phyloP scores from a whole-genome alignment of 331 rosid species.

The Erythrophleum ivorense region DNA sequence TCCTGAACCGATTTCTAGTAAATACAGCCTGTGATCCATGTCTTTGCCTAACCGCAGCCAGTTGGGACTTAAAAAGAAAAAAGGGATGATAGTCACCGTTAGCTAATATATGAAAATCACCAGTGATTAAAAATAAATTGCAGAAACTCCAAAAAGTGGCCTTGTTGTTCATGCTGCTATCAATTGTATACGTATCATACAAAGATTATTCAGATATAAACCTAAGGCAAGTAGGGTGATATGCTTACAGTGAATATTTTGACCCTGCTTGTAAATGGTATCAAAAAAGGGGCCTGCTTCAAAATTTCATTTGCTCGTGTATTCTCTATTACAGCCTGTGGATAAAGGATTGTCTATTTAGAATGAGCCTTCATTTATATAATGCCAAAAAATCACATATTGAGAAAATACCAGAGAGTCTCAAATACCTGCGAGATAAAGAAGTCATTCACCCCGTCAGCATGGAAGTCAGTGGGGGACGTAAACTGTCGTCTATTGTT shows the following conservation, averaged over 20 bases:
- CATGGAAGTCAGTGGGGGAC: conserved; percentile 86
- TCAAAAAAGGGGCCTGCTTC: conserved; percentile 91
- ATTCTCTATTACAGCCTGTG: conserved; percentile 78
- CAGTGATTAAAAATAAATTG: neutral
- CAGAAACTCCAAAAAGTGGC: conserved; percentile 22
- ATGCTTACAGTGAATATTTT: conserved; percentile 88
- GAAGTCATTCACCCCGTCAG: conserved; percentile 95
- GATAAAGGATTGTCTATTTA: conserved; percentile 28
- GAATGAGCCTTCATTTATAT: conserved; percentile 11
- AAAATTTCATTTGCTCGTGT: conserved; percentile 89
- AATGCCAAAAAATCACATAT: conserved; percentile 22
- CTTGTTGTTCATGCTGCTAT: neutral
- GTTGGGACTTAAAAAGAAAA: conserved; percentile 77
- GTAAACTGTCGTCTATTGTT: conserved; percentile 90
- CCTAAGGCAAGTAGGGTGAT: conserved; percentile 19
- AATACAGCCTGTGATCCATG: conserved; percentile 71
- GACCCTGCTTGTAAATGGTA: conserved; percentile 98
- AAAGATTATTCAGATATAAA: conserved; percentile 27
- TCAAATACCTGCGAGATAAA: conserved; percentile 88
- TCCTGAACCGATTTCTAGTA: conserved; percentile 87
- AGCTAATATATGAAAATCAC: conserved; percentile 35
- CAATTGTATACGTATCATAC: conserved; percentile 4
- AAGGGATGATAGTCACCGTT: conserved; percentile 24
- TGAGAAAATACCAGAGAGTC: neutral
- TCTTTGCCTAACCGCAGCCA: conserved; percentile 84